phyloP scores from a whole-genome alignment of 179 eudicot species.

The Spergularia azorica region DNA sequence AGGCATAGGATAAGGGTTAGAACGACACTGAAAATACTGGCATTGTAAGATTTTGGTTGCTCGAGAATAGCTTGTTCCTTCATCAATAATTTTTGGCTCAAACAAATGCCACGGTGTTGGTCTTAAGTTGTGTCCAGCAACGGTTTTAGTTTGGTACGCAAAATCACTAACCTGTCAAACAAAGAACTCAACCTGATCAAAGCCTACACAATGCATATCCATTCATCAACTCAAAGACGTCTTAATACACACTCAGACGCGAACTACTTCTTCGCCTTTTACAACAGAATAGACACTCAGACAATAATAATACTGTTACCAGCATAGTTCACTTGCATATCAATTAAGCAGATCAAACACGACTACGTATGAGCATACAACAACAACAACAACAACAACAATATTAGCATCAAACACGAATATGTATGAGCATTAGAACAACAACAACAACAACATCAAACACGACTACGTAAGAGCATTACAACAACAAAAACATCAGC shows the following conservation, averaged over 20 bases:
- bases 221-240: neutral
- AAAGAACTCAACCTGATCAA: slow-evolving; percentile 8
- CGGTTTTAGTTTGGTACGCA: slow-evolving; percentile 68
- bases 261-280: neutral
- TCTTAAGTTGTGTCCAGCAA: slow-evolving; percentile 82
- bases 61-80: slow-evolving; percentile 51
- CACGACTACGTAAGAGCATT: too few species aligned
- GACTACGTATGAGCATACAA: neutral
- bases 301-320: neutral
- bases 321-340: neutral
- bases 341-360: neutral
- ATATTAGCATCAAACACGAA: too few species aligned
- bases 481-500: too few species aligned
- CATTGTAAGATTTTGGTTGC: slow-evolving; percentile 81
- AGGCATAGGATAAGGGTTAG: slow-evolving; percentile 13
- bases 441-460: too few species aligned
- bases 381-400: too few species aligned
- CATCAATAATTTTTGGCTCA: slow-evolving; percentile 47
- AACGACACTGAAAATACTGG: slow-evolving; percentile 61
- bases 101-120: slow-evolving; percentile 95
- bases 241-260: neutral
- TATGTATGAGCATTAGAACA: too few species aligned
- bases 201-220: neutral
- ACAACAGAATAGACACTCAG: too few species aligned
- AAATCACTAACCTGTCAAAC: slow-evolving; percentile 61